Evolutionary conservation across 2,329 filamentous ascomycete genomes (phyloP), one percentile per base, ranked within the genome.

Genomic region (Exophiala aquamarina): DNA sequence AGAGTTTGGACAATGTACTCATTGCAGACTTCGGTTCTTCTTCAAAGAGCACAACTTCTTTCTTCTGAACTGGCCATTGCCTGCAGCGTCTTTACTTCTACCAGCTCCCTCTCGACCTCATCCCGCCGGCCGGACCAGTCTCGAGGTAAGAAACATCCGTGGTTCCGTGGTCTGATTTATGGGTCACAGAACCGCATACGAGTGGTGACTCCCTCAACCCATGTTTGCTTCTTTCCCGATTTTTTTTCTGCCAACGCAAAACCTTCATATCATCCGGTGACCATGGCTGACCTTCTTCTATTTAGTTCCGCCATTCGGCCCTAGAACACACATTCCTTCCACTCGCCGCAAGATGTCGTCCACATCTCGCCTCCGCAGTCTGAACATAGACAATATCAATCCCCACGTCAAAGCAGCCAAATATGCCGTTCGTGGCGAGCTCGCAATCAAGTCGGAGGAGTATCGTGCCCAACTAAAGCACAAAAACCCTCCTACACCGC

Each of bases 401-500:
- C 88, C 83, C 40, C 81, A 93, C 68, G 81, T 97, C 58, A 83
- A 84, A 66, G 82, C 83, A 53, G 93, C 93, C 64, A 84, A 95
- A 73, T 98, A 98, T 74, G 93, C 93, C 59, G 93, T 98, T 47
- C 89, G 93, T 61, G 93, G 93, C 64, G 93, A 97, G 72, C 82
- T 98, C 56, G 92, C 93, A 48, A 86, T 94, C 67, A 89, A 88
- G 73, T 93, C 90, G 11, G 93, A 98, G 73, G 81, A 89, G 70
- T 95, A 92, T 74, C 86, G 92, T 51, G 84, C 85, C 44, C 77
- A 80, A 62, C 76, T 96, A 52, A 69, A 68, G 49, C 74, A 78
- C 41, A 71, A 69, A 44, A 44, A 53, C 18, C 60, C 60, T 46
- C 59, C 58, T 11, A 59, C 56, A 18, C 57, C 51, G 73, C 75